A percentile compares a stretch with the other conserved stretches of the same genome.
phyloP scores from a whole-genome alignment of 495 filamentous ascomycete species.

The Aspergillus hancockii region DNA sequence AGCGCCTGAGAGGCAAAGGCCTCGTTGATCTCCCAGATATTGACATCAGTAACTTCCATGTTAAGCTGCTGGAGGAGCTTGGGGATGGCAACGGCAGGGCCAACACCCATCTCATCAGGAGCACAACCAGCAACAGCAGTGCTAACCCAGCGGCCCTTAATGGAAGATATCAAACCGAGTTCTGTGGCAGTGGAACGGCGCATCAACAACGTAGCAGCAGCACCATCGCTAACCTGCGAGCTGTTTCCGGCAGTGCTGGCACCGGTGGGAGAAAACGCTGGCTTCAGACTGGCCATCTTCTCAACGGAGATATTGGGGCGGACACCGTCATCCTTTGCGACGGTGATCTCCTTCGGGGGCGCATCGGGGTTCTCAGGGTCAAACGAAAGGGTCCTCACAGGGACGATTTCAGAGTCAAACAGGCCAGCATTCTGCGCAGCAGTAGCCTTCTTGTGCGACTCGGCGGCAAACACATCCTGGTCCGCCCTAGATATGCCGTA shows the following conservation, averaged over 20 bases:
- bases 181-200: constrained; percentile 76
- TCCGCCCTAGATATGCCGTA: constrained; percentile 73
- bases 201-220: constrained; percentile 81
- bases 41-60: constrained; percentile 65
- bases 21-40: constrained; percentile 96
- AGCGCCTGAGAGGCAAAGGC: constrained; percentile 89
- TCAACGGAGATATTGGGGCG: constrained; percentile 64
- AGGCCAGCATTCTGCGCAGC: constrained; percentile 65
- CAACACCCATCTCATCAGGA: constrained; percentile 93
- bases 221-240: constrained; percentile 83
- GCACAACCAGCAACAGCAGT: constrained; percentile 71
- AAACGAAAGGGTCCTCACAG: constrained; percentile 63
- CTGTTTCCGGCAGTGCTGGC: constrained; percentile 85
- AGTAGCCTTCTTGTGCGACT: constrained; percentile 69
- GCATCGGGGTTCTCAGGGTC: constrained; percentile 60
- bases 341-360: constrained; percentile 58
- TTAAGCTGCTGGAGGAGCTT: constrained; percentile 69
- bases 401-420: constrained; percentile 79
- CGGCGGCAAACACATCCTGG: constrained; percentile 80
- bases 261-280: constrained; percentile 74
- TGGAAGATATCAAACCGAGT: constrained; percentile 65
- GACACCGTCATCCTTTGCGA: constrained; percentile 81
- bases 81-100: constrained; percentile 83
- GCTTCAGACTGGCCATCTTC: constrained; percentile 75
- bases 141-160: constrained; percentile 79